Evolutionary conservation across 1,284 basidiomycete genomes (phyloP).

Genomic region (Tylopilus sp.): DNA sequence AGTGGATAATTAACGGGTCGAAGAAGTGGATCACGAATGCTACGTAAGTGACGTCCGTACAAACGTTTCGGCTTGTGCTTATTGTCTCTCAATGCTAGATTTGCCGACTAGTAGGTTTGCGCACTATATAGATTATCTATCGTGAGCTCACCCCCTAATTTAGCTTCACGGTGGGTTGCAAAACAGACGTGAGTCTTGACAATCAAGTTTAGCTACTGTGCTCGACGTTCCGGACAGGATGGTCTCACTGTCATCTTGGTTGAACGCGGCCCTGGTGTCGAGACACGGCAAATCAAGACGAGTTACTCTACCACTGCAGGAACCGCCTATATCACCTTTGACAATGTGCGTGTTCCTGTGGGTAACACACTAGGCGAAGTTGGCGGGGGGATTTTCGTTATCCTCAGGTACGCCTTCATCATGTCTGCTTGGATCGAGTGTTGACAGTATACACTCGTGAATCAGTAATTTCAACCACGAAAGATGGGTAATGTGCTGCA

Average conservation of each 20-base stretch:
- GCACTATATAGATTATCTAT: background rate
- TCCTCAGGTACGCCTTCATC: constrained; percentile 35
- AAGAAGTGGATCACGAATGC: constrained; percentile 89
- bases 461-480: constrained; percentile 63
- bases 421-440: background rate
- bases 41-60: constrained; percentile 35
- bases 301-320: constrained; percentile 69
- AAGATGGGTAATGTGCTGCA: constrained; percentile 67
- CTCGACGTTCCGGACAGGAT: constrained; percentile 19
- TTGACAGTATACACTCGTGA: background rate
- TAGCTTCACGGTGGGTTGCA: constrained; percentile 68
- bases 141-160: background rate
- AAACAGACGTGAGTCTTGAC: constrained; percentile 49
- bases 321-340: constrained; percentile 79
- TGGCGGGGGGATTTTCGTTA: constrained; percentile 75
- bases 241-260: constrained; percentile 68
- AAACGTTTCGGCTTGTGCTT: background rate
- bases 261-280: constrained; percentile 68
- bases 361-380: constrained; percentile 81
- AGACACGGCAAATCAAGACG: constrained; percentile 80
- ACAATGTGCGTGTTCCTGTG: constrained; percentile 78
- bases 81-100: constrained; percentile 36
- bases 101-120: constrained; percentile 50
- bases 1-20: constrained; percentile 83
- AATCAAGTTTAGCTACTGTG: background rate